These are phyloP conservation scores for Fibroporia radiculosa DNA, from an alignment of 768 basidiomycete species.

Conservation along the genomic window DNA sequence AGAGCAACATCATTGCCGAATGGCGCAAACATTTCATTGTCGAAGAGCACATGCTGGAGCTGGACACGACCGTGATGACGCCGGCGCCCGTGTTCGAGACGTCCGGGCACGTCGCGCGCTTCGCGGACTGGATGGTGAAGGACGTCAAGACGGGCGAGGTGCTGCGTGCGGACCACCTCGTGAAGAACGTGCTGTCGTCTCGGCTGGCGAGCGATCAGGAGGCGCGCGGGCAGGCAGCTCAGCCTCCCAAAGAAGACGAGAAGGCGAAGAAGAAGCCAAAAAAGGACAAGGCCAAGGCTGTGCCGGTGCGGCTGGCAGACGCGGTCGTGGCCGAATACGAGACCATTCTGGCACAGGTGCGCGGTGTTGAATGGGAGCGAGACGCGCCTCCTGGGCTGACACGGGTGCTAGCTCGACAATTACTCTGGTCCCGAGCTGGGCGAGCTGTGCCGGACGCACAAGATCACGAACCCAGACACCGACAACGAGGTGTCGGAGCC, in stretches of 20 bases:
- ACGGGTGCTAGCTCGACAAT: slow-evolving; percentile 71
- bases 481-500: slow-evolving; percentile 91
- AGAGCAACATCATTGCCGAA: slow-evolving; percentile 93
- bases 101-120: slow-evolving; percentile 95
- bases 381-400: neutral
- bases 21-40: slow-evolving; percentile 99
- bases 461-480: slow-evolving; percentile 85
- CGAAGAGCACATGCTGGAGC: slow-evolving; percentile 96
- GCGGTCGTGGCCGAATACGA: slow-evolving; percentile 73
- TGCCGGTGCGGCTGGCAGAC: slow-evolving; percentile 69
- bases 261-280: slow-evolving; percentile 64
- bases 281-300: slow-evolving; percentile 71
- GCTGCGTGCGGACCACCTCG: slow-evolving; percentile 92
- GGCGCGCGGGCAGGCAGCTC: slow-evolving; percentile 69
- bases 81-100: slow-evolving; percentile 91
- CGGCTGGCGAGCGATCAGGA: slow-evolving; percentile 86
- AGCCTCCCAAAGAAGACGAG: slow-evolving; percentile 40
- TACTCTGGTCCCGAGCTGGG: slow-evolving; percentile 87
- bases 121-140: slow-evolving; percentile 99
- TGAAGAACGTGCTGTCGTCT: slow-evolving; percentile 87
- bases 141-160: slow-evolving; percentile 94
- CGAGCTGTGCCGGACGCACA: slow-evolving; percentile 70
- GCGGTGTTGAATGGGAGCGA: too few relatives aligned
- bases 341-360: slow-evolving; percentile 77
- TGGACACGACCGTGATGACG: slow-evolving; percentile 98